Evolutionary conservation across 2,329 filamentous ascomycete species (phyloP).

Genomic region (Metarhizium sp.): DNA sequence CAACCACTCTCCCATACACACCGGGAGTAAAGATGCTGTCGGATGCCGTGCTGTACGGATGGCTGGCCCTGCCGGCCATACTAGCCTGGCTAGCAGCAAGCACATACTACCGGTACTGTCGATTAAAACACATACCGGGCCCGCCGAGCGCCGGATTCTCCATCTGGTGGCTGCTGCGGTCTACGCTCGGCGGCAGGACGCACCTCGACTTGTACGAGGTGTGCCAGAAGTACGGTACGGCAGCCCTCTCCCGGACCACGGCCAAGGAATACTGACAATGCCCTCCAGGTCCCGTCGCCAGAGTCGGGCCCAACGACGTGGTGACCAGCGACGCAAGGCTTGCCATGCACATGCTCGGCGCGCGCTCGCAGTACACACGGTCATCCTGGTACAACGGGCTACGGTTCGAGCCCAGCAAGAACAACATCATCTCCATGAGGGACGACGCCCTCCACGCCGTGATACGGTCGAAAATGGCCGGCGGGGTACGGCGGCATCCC

Average conservation of each 20-base stretch:
- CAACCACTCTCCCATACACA: background rate
- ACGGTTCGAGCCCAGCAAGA: slow-evolving; percentile 37
- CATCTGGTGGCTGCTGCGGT: slow-evolving; percentile 27
- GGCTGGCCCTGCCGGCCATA: slow-evolving; percentile 4
- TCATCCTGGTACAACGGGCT: slow-evolving; percentile 37
- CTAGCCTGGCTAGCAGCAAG: slow-evolving; percentile 7
- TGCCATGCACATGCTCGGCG: slow-evolving; percentile 29
- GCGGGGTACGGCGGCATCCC: slow-evolving; percentile 30
- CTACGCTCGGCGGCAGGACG: slow-evolving; percentile 20
- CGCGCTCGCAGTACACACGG: slow-evolving; percentile 25
- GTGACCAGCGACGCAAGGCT: slow-evolving; percentile 36
- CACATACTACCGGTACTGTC: slow-evolving; percentile 18
- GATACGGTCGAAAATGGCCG: slow-evolving; percentile 38
- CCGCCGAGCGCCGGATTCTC: slow-evolving; percentile 28
- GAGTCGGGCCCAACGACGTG: slow-evolving; percentile 32
- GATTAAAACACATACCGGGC: slow-evolving; percentile 30
- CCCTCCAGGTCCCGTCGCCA: slow-evolving; percentile 18
- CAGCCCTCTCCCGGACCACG: background rate
- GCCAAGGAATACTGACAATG: background rate
- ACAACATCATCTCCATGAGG: slow-evolving; percentile 40
- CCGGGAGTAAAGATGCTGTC: background rate
- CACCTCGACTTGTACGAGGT: slow-evolving; percentile 27
- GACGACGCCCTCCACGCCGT: slow-evolving; percentile 33
- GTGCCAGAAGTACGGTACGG: slow-evolving; percentile 24
- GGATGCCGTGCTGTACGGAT: background rate